phyloP scores from a whole-genome alignment of 2,329 filamentous ascomycete genomes.

The Hypoxylon sp. region DNA sequence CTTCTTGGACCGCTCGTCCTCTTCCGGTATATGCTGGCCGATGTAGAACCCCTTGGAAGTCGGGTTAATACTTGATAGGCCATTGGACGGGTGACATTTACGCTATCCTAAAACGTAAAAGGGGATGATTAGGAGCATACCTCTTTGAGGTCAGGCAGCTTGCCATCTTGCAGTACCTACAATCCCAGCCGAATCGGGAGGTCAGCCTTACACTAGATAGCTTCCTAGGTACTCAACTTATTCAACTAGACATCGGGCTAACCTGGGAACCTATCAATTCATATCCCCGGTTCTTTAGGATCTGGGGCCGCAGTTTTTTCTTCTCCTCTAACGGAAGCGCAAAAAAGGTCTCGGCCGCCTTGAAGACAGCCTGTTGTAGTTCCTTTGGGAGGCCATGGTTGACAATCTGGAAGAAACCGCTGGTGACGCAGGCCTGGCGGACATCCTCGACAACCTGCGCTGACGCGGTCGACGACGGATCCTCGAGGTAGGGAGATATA shows the following conservation, averaged over 20 bases:
- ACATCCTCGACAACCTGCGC: constrained; percentile 49
- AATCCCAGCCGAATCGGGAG: neutral
- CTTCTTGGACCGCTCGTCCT: constrained; percentile 31
- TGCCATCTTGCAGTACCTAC: constrained; percentile 57
- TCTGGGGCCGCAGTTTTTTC: constrained; percentile 54
- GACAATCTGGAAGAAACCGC: constrained; percentile 65
- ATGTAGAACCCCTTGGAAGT: constrained; percentile 41
- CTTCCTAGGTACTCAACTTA: neutral
- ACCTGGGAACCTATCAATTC: constrained; percentile 58
- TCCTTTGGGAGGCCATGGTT: constrained; percentile 58
- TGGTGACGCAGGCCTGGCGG: constrained; percentile 53
- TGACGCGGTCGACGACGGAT: constrained; percentile 46
- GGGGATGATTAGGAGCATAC: constrained; percentile 25
- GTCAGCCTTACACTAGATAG: constrained; percentile 1
- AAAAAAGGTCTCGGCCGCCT: constrained; percentile 60
- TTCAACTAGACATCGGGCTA: constrained; percentile 1
- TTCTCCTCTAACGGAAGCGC: constrained; percentile 60
- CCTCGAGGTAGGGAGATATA: constrained; percentile 49
- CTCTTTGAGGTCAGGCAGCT: constrained; percentile 51
- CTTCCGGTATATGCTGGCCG: constrained; percentile 39
- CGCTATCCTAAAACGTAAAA: neutral
- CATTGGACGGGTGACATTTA: neutral
- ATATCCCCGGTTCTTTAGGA: constrained; percentile 60
- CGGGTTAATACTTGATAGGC: neutral
- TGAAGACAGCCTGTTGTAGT: constrained; percentile 56